Conservation (phyloP, 2,329 filamentous ascomycete species). For the Tricladium varicosporioides region DNA sequence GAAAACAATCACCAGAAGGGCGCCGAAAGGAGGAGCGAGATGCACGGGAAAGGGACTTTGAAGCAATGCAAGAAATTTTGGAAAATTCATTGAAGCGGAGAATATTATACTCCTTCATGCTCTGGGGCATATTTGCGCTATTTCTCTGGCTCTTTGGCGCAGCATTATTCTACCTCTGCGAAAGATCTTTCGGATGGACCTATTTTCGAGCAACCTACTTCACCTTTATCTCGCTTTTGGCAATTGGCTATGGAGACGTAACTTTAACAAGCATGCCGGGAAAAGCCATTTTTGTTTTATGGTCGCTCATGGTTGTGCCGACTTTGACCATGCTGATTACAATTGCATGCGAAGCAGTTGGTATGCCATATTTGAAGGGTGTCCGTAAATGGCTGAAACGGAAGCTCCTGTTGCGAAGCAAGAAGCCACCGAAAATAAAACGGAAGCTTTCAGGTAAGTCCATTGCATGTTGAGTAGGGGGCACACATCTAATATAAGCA, state of each 20-base stretch:
- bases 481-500: not conserved
- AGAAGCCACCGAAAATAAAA: not conserved
- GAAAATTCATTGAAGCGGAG: slow-evolving; percentile 43
- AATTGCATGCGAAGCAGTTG: slow-evolving; percentile 5
- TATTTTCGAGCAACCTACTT: slow-evolving; percentile 86
- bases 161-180: slow-evolving; percentile 56
- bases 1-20: slow-evolving; percentile 49
- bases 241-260: slow-evolving; percentile 81
- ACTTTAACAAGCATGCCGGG: slow-evolving; percentile 71
- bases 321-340: slow-evolving; percentile 79
- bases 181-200: slow-evolving; percentile 56
- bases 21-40: slow-evolving; percentile 41
- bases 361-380: not conserved
- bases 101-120: not conserved
- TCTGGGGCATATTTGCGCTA: slow-evolving; percentile 42
- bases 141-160: slow-evolving; percentile 64
- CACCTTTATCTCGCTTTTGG: slow-evolving; percentile 75
- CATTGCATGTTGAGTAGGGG: too few species aligned
- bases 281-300: slow-evolving; percentile 83
- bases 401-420: not conserved
- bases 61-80: slow-evolving; percentile 58
- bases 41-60: slow-evolving; percentile 30
- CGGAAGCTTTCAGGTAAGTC: not conserved
- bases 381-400: slow-evolving; percentile 1
- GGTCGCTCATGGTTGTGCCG: slow-evolving; percentile 79